Base-by-base conservation (phyloP, 2,329 filamentous ascomycete genomes). In the Fusarium sp. region DNA sequence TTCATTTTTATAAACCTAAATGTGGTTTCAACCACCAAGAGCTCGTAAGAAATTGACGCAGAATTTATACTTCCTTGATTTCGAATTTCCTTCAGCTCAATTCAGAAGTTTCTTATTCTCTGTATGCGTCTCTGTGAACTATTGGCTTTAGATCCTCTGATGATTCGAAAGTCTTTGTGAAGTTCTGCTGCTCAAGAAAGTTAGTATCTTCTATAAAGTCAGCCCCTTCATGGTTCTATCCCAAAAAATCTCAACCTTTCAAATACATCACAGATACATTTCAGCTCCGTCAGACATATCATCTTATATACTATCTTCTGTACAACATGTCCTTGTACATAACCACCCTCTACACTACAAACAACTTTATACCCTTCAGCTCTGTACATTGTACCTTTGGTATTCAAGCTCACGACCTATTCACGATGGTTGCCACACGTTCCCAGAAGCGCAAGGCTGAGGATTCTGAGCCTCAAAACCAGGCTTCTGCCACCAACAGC, bases 401-500 rank as follows among this genome's bases (percentile, higher is more conserved):
- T 18, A 36, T 15, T 36, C 30, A 33, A n/a, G 3, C n/a, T 24
- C 30, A 50, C n/a, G 12, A 28, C 33, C 15, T 10, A n/a, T 11
- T 18, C 33, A 22, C 33, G 2, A 54, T 54, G 50, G 3, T 6
- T n/a, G 7, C 22, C 33, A 54, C 50, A 36, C 50, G 11, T 18
- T 13, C 50, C 15, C 33, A 54, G 26, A 54, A 54, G 7, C 50
- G 50, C 15, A 54, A 54, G 50, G 24, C 33, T 22, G 24, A 39
- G 3, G 33, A 39, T 6, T 0, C 24, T 14, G 33, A 54, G 20
- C 20, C 11, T 16, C 24, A n/a, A 38, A 16, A 5, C 22, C 47
- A 20, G 5, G 6, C 7, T 28, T 11, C 24, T 18, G 5, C 6
- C 33, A 22, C 18, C 3, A 0, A 20, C 24, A 14, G 20, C 3